Evolutionary conservation across 176 grass and related monocot genomes (phyloP), one percentile per base, ranked within the genome.

Genomic region (Microstegium vimineum): DNA sequence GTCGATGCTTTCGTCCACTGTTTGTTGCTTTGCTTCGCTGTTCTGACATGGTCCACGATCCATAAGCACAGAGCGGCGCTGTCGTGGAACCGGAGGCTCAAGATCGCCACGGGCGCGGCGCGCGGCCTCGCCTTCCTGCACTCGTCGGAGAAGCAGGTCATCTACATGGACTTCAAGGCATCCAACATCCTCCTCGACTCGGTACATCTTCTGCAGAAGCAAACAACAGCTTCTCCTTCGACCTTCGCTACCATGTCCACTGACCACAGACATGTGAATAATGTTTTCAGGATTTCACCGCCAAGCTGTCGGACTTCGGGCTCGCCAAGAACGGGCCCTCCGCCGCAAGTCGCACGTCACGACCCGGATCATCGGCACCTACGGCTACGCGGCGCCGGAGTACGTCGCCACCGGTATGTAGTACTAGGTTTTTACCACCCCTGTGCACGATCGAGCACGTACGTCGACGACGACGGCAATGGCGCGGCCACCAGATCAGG

Each of bases 321-420:
- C 87, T 98, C 36, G 96, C 96, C 68, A 98, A 95, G 89, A 89
- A 83, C 71, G 96, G 96, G 0, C 96, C 96, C 14, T 59, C 69
- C 34, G 96, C 78, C 32, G 82, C 8, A 64, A 74, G 20, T 82
- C 92, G 20, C 96, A 98, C 73, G 90, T 98, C 23, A 93, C 90
- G 3, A 98, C 96, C 0, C 66, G 96, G 76, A 13, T 98, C 40
- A 88, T 98, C 72, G 96, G 93, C 40, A 95, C 93, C 17, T 95
- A 90, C 32, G 96, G 96, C 56, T 98, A 98, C 85, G 93, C 92
- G 20, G 96, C 96, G 82, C 96, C 96, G 42, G 96, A 98, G 74
- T 98, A 98, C 63, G 82, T 95, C 13, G 90, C 96, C 30, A 95
- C 96, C 32, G 94, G 92, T 94, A 84, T 17, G 76, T 28, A 57